Evolutionary conservation across 805 yeast genomes (phyloP).

Genomic region (Deakozyma indianensis): DNA sequence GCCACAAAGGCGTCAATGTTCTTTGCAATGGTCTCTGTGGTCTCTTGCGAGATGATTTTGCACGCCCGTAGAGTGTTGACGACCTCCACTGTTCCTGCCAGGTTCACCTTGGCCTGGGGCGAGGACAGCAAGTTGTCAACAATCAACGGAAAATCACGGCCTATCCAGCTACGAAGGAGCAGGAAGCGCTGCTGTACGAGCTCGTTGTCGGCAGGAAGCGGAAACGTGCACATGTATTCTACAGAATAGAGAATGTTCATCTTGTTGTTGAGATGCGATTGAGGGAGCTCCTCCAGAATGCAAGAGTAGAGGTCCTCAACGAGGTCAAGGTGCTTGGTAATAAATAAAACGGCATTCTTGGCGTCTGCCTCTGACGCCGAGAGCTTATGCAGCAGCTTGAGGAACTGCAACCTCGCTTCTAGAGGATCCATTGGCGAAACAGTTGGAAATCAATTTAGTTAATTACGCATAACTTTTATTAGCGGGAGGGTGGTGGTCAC

Average conservation of each 20-base stretch:
- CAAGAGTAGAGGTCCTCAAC: conserved; percentile 59
- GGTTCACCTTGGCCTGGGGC: conserved; percentile 2
- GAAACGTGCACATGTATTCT: conserved; percentile 36
- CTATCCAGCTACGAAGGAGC: conserved; percentile 15
- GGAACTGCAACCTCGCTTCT: conserved; percentile 67
- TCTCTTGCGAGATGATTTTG: conserved; percentile 1
- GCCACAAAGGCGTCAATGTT: conserved; percentile 2
- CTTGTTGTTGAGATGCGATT: conserved; percentile 35
- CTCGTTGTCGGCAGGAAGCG: conserved; percentile 2
- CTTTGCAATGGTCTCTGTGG: neutral
- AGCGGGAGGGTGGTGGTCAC: neutral
- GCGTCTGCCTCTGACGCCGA: conserved; percentile 37
- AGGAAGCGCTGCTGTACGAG: conserved; percentile 2
- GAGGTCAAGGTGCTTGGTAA: conserved; percentile 30
- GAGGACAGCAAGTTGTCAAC: conserved; percentile 14
- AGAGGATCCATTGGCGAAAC: conserved; percentile 59
- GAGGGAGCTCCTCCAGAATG: conserved; percentile 42
- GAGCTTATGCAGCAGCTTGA: conserved; percentile 47
- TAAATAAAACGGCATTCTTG: conserved; percentile 14
- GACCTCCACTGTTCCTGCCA: neutral
- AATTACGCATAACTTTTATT: no score
- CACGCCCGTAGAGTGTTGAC: neutral
- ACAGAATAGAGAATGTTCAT: conserved; percentile 57
- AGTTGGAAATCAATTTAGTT: neutral
- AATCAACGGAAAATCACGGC: conserved; percentile 16